A percentile compares a stretch with the other conserved stretches of the same genome.
Conservation (phyloP, 768 basidiomycete species). For the Rhodocollybia butyracea region DNA sequence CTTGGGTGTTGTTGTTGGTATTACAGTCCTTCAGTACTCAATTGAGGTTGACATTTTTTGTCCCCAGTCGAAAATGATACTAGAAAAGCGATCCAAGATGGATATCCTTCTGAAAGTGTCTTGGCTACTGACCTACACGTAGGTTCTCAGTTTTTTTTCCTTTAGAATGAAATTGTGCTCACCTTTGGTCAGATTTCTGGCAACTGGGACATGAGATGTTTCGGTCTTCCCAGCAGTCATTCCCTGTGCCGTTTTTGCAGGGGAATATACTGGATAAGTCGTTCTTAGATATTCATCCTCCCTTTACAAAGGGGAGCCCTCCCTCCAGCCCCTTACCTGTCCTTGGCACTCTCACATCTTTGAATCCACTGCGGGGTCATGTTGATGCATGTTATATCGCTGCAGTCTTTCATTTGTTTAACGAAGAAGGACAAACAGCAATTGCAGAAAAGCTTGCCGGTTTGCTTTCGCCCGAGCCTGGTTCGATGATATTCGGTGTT, state of each 20-base stretch:
- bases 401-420: conserved; percentile 53
- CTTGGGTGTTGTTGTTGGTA: conserved; percentile 40
- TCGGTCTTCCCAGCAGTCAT: conserved; percentile 44
- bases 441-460: conserved; percentile 39
- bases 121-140: conserved; percentile 33
- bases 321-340: conserved; percentile 15
- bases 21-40: not conserved
- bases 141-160: conserved; percentile 18
- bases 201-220: conserved; percentile 60
- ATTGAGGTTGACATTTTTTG: not conserved
- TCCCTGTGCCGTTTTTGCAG: conserved; percentile 50
- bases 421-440: conserved; percentile 31
- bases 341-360: conserved; percentile 31
- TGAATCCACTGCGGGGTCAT: conserved; percentile 44
- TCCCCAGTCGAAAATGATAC: conserved; percentile 43
- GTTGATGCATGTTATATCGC: conserved; percentile 48
- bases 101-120: conserved; percentile 32
- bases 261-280: conserved; percentile 51
- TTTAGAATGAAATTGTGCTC: not conserved
- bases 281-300: conserved; percentile 33
- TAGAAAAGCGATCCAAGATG: conserved; percentile 34
- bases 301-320: conserved; percentile 16
- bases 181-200: conserved; percentile 46
- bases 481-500: conserved; percentile 43
- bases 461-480: conserved; percentile 38